Conservation (phyloP, 2,329 filamentous ascomycete genomes). For the Penicillium sp. region DNA sequence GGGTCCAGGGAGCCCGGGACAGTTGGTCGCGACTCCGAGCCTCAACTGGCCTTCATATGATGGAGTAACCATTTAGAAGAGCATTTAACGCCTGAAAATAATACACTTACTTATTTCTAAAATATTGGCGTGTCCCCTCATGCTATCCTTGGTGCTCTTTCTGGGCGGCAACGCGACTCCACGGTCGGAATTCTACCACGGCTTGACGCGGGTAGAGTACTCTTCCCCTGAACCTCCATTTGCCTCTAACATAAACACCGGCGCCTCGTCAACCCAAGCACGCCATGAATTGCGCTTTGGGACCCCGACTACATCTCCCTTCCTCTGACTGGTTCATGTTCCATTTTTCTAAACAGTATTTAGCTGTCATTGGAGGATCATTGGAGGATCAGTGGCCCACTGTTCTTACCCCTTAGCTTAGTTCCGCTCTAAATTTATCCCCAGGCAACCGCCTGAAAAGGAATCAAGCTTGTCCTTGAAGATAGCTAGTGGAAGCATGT, state of each 20-base stretch:
- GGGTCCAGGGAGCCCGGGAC: slow-evolving; percentile 3
- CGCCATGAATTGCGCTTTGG: background rate
- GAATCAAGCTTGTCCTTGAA: background rate
- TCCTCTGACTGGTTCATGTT: background rate
- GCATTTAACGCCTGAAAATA: too few species aligned
- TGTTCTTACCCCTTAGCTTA: background rate
- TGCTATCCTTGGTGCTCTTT: background rate
- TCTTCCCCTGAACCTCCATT: background rate
- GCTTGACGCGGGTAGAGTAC: background rate
- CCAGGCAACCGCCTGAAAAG: background rate
- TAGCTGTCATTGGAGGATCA: background rate
- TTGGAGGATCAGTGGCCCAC: background rate
- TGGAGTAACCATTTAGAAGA: background rate
- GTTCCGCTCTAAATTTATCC: background rate
- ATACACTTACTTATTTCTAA: background rate
- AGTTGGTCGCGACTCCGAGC: background rate
- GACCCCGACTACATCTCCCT: background rate
- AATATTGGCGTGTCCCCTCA: background rate
- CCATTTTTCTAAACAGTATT: background rate
- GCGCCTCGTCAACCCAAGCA: background rate
- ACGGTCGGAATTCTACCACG: slow-evolving; percentile 1
- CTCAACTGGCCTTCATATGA: background rate
- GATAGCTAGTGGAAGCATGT: too few species aligned
- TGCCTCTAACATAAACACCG: background rate
- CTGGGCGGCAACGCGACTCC: background rate